phyloP scores from a whole-genome alignment of 2,329 filamentous ascomycete species.

The Trematosphaeria pertusa region DNA sequence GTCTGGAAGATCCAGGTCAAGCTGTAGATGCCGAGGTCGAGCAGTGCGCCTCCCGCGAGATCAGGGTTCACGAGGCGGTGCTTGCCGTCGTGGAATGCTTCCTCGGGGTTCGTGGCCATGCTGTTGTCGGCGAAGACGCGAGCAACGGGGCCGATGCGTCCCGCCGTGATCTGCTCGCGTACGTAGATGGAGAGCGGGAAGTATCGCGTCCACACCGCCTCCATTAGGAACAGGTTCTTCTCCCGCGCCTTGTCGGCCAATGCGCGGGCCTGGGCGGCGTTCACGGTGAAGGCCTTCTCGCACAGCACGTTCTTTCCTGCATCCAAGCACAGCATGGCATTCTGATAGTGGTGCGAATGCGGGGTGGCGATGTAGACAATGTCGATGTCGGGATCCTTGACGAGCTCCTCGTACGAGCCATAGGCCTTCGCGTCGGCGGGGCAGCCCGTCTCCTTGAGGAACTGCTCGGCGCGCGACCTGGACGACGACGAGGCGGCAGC shows the following conservation, averaged over 20 bases:
- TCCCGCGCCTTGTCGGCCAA: constrained; percentile 74
- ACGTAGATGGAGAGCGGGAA: constrained; percentile 83
- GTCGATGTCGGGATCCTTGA: constrained; percentile 78
- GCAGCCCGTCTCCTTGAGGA: constrained; percentile 75
- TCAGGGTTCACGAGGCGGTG: constrained; percentile 85
- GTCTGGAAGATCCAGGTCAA: constrained; percentile 92
- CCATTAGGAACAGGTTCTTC: constrained; percentile 63
- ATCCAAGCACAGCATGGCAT: constrained; percentile 81
- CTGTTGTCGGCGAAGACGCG: constrained; percentile 65
- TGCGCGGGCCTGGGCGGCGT: constrained; percentile 75
- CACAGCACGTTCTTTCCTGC: constrained; percentile 89
- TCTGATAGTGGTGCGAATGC: constrained; percentile 92
- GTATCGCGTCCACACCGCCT: constrained; percentile 85
- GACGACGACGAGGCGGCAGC: constrained; percentile 83
- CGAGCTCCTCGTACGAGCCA: constrained; percentile 82
- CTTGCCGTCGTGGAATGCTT: constrained; percentile 56
- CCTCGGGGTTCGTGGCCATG: constrained; percentile 67
- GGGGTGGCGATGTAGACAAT: constrained; percentile 90
- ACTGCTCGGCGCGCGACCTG: constrained; percentile 70
- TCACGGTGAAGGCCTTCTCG: constrained; percentile 90
- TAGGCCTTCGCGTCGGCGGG: constrained; percentile 74
- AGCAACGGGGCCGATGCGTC: constrained; percentile 62
- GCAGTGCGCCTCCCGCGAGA: constrained; percentile 79
- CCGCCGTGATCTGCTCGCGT: constrained; percentile 67
- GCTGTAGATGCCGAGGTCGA: constrained; percentile 88